phyloP scores from a whole-genome alignment of 2,329 filamentous ascomycete species.

The Ceratocystiopsis minuta region DNA sequence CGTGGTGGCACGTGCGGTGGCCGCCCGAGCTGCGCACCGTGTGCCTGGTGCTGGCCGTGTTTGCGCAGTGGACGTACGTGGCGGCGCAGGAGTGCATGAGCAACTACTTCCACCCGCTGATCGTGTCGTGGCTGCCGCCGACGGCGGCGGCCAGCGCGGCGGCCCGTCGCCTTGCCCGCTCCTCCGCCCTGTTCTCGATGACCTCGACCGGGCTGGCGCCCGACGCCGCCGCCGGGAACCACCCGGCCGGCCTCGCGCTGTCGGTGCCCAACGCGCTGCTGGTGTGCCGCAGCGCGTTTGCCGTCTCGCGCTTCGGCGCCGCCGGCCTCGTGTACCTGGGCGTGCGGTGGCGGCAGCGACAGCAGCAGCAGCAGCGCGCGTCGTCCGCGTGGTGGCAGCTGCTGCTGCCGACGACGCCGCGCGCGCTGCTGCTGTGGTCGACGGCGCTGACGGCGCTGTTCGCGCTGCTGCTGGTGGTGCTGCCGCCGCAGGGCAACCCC shows the following conservation, averaged over 20 bases:
- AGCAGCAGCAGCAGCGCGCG: too few relatives aligned
- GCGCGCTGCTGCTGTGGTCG: conserved; percentile 48
- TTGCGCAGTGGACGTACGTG: conserved; percentile 45
- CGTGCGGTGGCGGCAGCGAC: conserved; percentile 23
- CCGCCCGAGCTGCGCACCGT: conserved; percentile 28
- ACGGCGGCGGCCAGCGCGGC: too few relatives aligned
- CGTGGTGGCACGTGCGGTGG: too few relatives aligned
- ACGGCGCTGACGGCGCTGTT: conserved; percentile 42
- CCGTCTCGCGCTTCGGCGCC: conserved; percentile 38
- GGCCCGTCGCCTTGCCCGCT: too few relatives aligned
- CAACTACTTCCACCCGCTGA: conserved; percentile 38
- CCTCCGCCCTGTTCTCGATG: too few relatives aligned
- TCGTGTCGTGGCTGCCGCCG: conserved; percentile 29
- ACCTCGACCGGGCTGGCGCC: too few relatives aligned
- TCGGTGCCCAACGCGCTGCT: conserved; percentile 49
- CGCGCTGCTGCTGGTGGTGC: conserved; percentile 27
- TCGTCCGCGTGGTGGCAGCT: too few relatives aligned
- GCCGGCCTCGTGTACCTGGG: conserved; percentile 32
- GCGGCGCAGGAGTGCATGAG: conserved; percentile 42
- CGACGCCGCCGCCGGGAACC: conserved; percentile 20
- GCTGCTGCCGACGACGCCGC: conserved; percentile 37
- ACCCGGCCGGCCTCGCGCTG: conserved; percentile 36
- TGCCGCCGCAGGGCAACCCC: conserved; percentile 23
- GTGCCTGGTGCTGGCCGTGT: conserved; percentile 40
- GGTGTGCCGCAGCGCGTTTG: conserved; percentile 40